Evolutionary conservation across 495 filamentous ascomycete species (phyloP), one percentile per base, ranked within the genome.

Genomic region (Saxophila tyrrhenica): DNA sequence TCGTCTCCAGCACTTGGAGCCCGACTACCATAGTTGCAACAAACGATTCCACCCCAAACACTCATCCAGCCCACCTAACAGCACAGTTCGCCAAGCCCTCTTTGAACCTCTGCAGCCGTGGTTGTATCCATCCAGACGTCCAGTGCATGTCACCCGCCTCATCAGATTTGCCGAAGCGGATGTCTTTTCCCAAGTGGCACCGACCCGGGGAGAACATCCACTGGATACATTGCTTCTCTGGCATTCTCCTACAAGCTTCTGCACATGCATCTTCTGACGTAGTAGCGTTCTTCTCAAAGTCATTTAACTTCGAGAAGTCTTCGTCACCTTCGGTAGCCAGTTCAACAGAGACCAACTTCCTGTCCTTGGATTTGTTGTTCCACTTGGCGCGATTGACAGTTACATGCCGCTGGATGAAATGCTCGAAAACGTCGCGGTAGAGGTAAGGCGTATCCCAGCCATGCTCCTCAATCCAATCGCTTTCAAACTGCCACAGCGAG

Each of bases 401-500:
- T 38, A 70, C 45, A 29, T 61, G 57, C 11, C 58, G 65, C 1
- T 39, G 20, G 23, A 68, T 59, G 52, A 67, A 64, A n/a, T 61
- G 56, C 9, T 61, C 48, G 45, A 65, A 70, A 16, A 63, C 60
- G 48, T 70, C 52, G 22, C 45, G 39, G 55, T 54, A 56, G 13
- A 68, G 52, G 51, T 66, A 65, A 1, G 65, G 65, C 16, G 38
- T 50, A 1, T 61, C 39, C 64, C 62, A 69, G 52, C 67, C 65
- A 25, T 65, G 51, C 35, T 48, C 50, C 2, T 49, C 48, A 16
- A 62, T 55, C 66, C 66, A 70, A 2, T 55, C 55, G 24, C 20
- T 38, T 17, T 70, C 52, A 32, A 76, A 81, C 38, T 75, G 62
- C 73, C 73, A 82, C 49, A 82, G 67, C 15, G 60, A 61, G 50